Evolutionary conservation across 2,329 filamentous ascomycete genomes (phyloP).

Genomic region (Leptographium lundbergii): DNA sequence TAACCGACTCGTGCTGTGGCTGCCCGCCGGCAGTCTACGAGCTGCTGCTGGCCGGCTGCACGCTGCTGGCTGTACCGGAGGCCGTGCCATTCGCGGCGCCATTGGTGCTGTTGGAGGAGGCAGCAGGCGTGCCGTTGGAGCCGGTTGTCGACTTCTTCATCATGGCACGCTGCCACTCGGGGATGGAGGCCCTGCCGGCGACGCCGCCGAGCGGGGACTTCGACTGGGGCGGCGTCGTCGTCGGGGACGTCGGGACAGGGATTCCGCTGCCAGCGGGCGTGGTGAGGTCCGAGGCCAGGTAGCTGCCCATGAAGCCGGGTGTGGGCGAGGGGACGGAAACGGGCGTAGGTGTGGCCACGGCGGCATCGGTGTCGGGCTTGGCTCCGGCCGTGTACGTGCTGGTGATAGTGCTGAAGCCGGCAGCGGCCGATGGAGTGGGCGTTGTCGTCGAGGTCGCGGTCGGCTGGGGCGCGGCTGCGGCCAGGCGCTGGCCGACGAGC

Average conservation of each 20-base stretch:
- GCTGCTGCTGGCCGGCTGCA: slow-evolving; percentile 1
- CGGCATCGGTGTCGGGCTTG: slow-evolving; percentile 12
- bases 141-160: slow-evolving; percentile 37
- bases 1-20: neutral
- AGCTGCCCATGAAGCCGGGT: slow-evolving; percentile 5
- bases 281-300: slow-evolving; percentile 7
- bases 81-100: neutral
- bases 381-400: slow-evolving; percentile 4
- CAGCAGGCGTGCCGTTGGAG: neutral
- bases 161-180: slow-evolving; percentile 68
- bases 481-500: slow-evolving; percentile 56
- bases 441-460: slow-evolving; percentile 2
- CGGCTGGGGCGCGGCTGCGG: slow-evolving; percentile 1
- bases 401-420: slow-evolving; percentile 7
- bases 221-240: neutral
- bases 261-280: neutral
- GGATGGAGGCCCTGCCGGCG: slow-evolving; percentile 53
- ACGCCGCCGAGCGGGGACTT: slow-evolving; percentile 17
- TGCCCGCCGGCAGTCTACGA: neutral
- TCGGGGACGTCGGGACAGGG: neutral
- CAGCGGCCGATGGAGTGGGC: slow-evolving; percentile 3
- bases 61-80: slow-evolving; percentile 1
- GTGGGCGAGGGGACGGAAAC: neutral
- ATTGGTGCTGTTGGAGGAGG: slow-evolving; percentile 25
- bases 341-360: slow-evolving; percentile 4